phyloP scores from a whole-genome alignment of 2,329 filamentous ascomycete species.

The Colletotrichum sp. region DNA sequence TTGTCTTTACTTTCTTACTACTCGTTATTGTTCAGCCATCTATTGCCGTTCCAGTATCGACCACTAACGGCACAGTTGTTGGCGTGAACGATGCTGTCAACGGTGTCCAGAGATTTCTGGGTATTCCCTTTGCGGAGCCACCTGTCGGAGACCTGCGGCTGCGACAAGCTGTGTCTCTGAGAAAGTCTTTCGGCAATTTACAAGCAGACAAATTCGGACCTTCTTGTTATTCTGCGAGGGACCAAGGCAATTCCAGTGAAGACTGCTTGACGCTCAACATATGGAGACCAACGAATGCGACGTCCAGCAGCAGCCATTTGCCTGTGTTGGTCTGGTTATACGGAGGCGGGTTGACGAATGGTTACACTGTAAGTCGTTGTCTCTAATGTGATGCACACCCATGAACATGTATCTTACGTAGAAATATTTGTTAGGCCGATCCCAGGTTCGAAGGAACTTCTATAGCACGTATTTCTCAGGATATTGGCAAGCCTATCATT shows the following conservation, averaged over 20 bases:
- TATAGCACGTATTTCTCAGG: neutral
- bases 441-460: neutral
- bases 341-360: slow-evolving; percentile 33
- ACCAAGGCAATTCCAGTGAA: slow-evolving; percentile 43
- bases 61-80: neutral
- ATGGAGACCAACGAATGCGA: slow-evolving; percentile 23
- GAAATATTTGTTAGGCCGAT: neutral
- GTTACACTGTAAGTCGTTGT: neutral
- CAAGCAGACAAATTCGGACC: slow-evolving; percentile 48
- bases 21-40: neutral
- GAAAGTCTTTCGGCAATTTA: slow-evolving; percentile 42
- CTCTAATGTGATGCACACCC: neutral
- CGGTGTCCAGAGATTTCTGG: slow-evolving; percentile 42
- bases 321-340: slow-evolving; percentile 67
- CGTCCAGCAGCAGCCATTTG: slow-evolving; percentile 43
- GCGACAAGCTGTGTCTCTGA: slow-evolving; percentile 52
- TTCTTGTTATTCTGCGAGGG: slow-evolving; percentile 52
- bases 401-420: rapidly evolving
- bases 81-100: neutral
- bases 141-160: slow-evolving; percentile 54
- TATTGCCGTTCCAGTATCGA: neutral
- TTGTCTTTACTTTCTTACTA: neutral
- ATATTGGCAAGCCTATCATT: neutral
- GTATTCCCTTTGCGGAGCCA: slow-evolving; percentile 43
- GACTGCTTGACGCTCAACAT: slow-evolving; percentile 34